phyloP scores from a whole-genome alignment of 345 rosid genomes.

The Hevea brasiliensis region DNA sequence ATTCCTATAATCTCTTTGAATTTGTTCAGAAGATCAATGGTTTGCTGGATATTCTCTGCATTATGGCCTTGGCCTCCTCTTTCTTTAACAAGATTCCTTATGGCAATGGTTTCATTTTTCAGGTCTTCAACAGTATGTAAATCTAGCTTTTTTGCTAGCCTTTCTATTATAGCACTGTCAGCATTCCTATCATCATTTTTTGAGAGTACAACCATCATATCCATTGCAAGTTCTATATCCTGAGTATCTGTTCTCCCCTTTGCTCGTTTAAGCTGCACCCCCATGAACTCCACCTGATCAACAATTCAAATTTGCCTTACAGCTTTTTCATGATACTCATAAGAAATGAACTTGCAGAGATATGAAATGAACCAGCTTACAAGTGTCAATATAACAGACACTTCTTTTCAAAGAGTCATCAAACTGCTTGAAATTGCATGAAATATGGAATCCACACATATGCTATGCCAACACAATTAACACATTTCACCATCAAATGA shows the following conservation, averaged over 20 bases:
- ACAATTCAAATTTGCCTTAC: neutral
- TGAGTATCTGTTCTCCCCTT: conserved; percentile 72
- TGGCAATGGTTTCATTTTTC: conserved; percentile 54
- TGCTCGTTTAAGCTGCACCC: conserved; percentile 50
- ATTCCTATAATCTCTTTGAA: conserved; percentile 57
- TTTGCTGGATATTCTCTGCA: conserved; percentile 50
- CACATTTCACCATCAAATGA: too few relatives aligned
- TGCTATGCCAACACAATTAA: too few relatives aligned
- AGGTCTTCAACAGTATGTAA: conserved; percentile 54
- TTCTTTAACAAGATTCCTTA: conserved; percentile 46
- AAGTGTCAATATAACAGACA: neutral
- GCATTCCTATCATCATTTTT: conserved; percentile 59
- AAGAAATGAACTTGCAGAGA: neutral
- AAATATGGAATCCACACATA: too few relatives aligned
- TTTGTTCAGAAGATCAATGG: conserved; percentile 63
- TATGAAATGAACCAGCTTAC: neutral
- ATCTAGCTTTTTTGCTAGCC: conserved; percentile 74
- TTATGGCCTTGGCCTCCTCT: conserved; percentile 28
- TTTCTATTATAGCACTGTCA: conserved; percentile 63
- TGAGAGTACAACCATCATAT: conserved; percentile 69
- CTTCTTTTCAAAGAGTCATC: too few relatives aligned
- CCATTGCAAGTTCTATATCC: conserved; percentile 81
- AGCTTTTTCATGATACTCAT: neutral
- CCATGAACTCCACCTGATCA: conserved; percentile 53
- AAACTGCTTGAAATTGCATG: too few relatives aligned